These are phyloP conservation scores for Cinchona pubescens DNA, from an alignment of 257 asterid species.

Conservation along the genomic window DNA sequence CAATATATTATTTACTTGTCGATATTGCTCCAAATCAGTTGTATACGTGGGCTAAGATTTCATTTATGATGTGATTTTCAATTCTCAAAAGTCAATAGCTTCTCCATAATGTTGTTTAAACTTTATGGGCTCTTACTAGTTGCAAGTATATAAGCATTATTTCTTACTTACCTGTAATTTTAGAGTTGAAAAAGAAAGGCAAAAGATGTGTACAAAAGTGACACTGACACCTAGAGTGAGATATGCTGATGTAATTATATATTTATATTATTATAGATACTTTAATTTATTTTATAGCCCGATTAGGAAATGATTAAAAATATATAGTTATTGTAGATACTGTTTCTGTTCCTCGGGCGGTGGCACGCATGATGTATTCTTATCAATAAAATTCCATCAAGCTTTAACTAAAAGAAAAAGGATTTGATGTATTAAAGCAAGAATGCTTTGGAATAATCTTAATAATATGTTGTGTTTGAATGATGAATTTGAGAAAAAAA, in stretches of 20 bases:
- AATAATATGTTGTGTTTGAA: too few species aligned
- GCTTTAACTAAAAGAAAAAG: too few species aligned
- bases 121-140: background rate
- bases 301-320: background rate
- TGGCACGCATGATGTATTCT: too few species aligned
- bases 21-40: background rate
- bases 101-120: constrained; percentile 14
- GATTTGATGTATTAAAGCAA: too few species aligned
- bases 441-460: too few species aligned
- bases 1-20: background rate
- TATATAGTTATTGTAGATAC: too few species aligned
- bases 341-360: too few species aligned
- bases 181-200: background rate
- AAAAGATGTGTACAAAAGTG: background rate
- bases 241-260: constrained; percentile 2
- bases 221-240: background rate
- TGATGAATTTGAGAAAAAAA: too few species aligned
- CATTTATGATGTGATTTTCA: background rate
- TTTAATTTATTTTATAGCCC: background rate
- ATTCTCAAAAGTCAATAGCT: constrained; percentile 33
- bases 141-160: background rate
- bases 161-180: background rate
- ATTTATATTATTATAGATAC: too few species aligned
- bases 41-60: constrained; percentile 31
- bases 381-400: too few species aligned